phyloP scores from a whole-genome alignment of 2,329 filamentous ascomycete genomes.

The Pseudocercospora cruenta region DNA sequence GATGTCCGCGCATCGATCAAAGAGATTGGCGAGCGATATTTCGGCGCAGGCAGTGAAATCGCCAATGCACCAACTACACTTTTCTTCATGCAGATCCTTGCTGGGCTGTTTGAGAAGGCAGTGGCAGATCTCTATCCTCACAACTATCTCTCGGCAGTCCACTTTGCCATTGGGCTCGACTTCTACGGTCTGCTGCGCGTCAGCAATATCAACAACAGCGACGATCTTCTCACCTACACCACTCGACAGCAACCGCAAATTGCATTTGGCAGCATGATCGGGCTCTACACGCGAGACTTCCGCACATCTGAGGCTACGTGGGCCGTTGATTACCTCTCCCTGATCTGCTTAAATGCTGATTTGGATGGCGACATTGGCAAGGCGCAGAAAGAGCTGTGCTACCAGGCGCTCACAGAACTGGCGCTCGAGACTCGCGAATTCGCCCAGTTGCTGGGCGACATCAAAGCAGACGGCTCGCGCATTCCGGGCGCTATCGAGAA shows the following conservation, averaged over 20 bases:
- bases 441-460: constrained; percentile 88
- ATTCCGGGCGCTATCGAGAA: constrained; percentile 87
- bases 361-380: constrained; percentile 73
- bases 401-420: constrained; percentile 89
- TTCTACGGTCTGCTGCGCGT: constrained; percentile 90
- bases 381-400: constrained; percentile 79
- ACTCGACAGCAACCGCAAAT: constrained; percentile 76
- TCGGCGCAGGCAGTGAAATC: constrained; percentile 80
- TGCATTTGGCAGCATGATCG: constrained; percentile 91
- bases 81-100: constrained; percentile 88
- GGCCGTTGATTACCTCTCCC: constrained; percentile 87
- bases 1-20: constrained; percentile 78
- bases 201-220: constrained; percentile 74
- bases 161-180: constrained; percentile 86
- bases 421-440: constrained; percentile 97
- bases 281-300: constrained; percentile 95
- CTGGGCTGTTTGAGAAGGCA: constrained; percentile 92
- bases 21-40: constrained; percentile 90
- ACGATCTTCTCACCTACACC: constrained; percentile 69
- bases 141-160: constrained; percentile 89
- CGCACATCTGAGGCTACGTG: constrained; percentile 84
- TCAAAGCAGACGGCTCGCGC: constrained; percentile 80
- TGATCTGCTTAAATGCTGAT: constrained; percentile 91
- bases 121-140: constrained; percentile 89
- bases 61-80: constrained; percentile 82